A percentile compares a stretch with the other conserved stretches of the same genome.
Conservation (phyloP, 2,329 filamentous ascomycete species). For the Neonectria neomacrospora region DNA sequence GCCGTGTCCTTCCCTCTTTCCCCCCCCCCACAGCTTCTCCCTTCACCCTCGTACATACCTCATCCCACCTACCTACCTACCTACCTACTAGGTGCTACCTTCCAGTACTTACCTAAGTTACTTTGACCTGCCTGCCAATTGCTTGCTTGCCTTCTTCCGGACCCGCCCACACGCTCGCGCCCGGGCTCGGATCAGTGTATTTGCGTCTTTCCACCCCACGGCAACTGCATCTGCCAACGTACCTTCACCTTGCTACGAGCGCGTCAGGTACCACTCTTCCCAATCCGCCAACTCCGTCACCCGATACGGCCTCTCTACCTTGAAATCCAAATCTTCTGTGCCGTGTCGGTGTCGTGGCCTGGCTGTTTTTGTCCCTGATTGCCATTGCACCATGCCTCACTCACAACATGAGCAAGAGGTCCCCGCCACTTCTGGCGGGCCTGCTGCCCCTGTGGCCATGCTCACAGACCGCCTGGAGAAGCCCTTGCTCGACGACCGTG, state of each 20-base stretch:
- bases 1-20: neutral
- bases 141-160: conserved; percentile 4
- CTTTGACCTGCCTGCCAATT: conserved; percentile 1
- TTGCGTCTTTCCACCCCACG: conserved; percentile 4
- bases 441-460: conserved; percentile 47
- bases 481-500: conserved; percentile 84
- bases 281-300: conserved; percentile 22
- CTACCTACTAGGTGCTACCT: conserved; percentile 1
- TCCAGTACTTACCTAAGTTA: too few species aligned
- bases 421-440: conserved; percentile 40
- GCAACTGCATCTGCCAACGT: conserved; percentile 15
- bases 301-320: conserved; percentile 27
- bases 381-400: conserved; percentile 46
- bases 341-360: conserved; percentile 32
- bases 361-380: conserved; percentile 20
- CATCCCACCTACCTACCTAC: conserved; percentile 1
- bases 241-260: conserved; percentile 28
- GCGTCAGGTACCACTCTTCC: conserved; percentile 11
- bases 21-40: neutral
- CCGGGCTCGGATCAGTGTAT: conserved; percentile 27
- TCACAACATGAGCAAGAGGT: conserved; percentile 42
- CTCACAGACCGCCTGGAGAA: conserved; percentile 82
- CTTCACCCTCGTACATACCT: conserved; percentile 1
- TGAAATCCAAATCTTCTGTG: conserved; percentile 26
- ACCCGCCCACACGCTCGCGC: conserved; percentile 8